These are phyloP conservation scores for Penicillium goetzii DNA, from an alignment of 495 filamentous ascomycete species.

Conservation along the genomic window DNA sequence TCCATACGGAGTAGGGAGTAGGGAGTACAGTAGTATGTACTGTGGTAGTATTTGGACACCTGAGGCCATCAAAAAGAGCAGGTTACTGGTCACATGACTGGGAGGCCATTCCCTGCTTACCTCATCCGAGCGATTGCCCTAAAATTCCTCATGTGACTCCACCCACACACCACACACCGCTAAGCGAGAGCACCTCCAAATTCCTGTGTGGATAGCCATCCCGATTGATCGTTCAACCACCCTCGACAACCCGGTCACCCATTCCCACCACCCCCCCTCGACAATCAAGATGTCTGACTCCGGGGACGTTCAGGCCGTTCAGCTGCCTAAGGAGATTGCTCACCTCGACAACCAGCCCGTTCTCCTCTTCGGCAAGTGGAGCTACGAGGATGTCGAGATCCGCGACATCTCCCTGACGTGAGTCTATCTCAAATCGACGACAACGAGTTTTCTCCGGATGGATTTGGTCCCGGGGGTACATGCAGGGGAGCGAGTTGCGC, in stretches of 20 bases:
- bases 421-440: constrained; percentile 49
- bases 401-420: constrained; percentile 99
- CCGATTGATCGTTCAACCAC: constrained; percentile 36
- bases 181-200: constrained; percentile 54
- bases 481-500: constrained; percentile 17
- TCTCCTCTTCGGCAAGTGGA: constrained; percentile 98
- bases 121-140: constrained; percentile 35
- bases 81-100: neutral
- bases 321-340: constrained; percentile 92
- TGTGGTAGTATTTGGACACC: neutral
- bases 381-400: constrained; percentile 99
- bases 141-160: constrained; percentile 38
- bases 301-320: constrained; percentile 87
- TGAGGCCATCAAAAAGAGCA: neutral
- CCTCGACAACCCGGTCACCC: constrained; percentile 50
- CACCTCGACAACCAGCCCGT: constrained; percentile 76
- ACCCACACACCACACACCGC: constrained; percentile 36
- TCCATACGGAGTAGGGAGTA: too few relatives aligned
- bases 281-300: constrained; percentile 87
- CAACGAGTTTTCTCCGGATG: constrained; percentile 15
- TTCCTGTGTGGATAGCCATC: constrained; percentile 33
- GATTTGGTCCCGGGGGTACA: constrained; percentile 21
- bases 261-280: constrained; percentile 47
- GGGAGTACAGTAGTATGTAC: neutral
- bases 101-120: neutral